phyloP scores from a whole-genome alignment of 2,329 filamentous ascomycete species.

The Zymoseptoria pseudotritici region DNA sequence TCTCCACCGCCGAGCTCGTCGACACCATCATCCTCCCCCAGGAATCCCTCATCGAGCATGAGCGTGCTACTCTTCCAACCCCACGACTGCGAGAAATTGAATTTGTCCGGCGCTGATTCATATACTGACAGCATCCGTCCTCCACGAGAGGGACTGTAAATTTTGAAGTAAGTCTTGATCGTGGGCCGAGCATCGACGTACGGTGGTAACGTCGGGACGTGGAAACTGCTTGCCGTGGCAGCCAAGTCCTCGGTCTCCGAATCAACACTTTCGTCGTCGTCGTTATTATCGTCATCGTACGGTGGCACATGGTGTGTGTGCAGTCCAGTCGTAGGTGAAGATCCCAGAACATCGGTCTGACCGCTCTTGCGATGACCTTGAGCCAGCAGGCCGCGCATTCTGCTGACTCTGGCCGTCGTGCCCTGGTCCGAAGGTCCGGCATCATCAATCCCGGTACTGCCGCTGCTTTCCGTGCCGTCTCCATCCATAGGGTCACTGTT shows the following conservation, averaged over 20 bases:
- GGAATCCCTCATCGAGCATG: constrained; percentile 44
- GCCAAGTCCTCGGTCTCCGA: constrained; percentile 14
- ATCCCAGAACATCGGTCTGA: constrained; percentile 18
- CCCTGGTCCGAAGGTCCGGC: constrained; percentile 12
- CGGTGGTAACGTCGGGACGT: constrained; percentile 42
- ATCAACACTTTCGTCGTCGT: constrained; percentile 15
- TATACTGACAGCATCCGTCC: constrained; percentile 53
- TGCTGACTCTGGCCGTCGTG: constrained; percentile 11
- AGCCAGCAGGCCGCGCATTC: constrained; percentile 23
- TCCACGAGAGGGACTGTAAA: constrained; percentile 52
- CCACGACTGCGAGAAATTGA: constrained; percentile 55
- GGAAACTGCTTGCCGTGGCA: constrained; percentile 16
- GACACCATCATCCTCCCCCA: constrained; percentile 27
- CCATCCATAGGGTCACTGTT: constrained; percentile 14
- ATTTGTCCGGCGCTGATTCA: constrained; percentile 50
- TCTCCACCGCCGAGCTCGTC: constrained; percentile 24
- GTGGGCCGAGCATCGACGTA: constrained; percentile 51
- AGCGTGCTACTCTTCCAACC: constrained; percentile 55
- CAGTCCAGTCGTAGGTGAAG: constrained; percentile 6
- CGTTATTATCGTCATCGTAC: constrained; percentile 15
- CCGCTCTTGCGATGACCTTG: constrained; percentile 20
- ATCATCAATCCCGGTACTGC: constrained; percentile 41
- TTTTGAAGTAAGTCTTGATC: constrained; percentile 56
- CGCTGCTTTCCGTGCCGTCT: constrained; percentile 35
- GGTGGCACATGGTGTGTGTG: not conserved